Percentiles rank a stretch among this genome's conserved stretches.
Evolutionary conservation across 2,329 filamentous ascomycete species (phyloP).

Genomic region (Cladosporium sp.): DNA sequence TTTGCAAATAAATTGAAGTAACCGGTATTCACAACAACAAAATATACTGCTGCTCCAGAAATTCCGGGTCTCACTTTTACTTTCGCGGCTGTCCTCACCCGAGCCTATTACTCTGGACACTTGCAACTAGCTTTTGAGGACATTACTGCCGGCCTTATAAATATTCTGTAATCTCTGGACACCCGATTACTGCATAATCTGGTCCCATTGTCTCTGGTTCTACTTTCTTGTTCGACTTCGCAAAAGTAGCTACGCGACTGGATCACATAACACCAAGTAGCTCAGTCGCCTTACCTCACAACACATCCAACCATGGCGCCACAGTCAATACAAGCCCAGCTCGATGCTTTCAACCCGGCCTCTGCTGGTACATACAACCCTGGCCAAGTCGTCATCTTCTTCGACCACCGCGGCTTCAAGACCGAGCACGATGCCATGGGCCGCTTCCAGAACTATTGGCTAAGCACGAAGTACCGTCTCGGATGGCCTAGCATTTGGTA

Average conservation of each 20-base stretch:
- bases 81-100: neutral
- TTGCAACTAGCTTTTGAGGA: neutral
- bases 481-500: constrained; percentile 30
- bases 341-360: constrained; percentile 31
- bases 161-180: neutral
- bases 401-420: constrained; percentile 34
- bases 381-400: constrained; percentile 37
- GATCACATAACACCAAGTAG: neutral
- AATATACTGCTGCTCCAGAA: neutral
- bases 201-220: neutral
- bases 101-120: neutral
- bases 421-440: constrained; percentile 32
- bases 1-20: neutral
- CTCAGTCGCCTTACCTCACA: neutral
- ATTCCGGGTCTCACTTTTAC: neutral
- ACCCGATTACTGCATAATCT: neutral
- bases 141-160: neutral
- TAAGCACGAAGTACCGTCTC: constrained; percentile 31
- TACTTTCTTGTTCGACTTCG: neutral
- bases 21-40: neutral
- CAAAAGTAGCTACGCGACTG: neutral
- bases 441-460: constrained; percentile 31
- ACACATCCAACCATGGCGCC: constrained; percentile 6
- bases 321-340: constrained; percentile 22
- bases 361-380: constrained; percentile 34